Conservation (phyloP, 331 rosid genomes). For the Stylosanthes scabra region DNA sequence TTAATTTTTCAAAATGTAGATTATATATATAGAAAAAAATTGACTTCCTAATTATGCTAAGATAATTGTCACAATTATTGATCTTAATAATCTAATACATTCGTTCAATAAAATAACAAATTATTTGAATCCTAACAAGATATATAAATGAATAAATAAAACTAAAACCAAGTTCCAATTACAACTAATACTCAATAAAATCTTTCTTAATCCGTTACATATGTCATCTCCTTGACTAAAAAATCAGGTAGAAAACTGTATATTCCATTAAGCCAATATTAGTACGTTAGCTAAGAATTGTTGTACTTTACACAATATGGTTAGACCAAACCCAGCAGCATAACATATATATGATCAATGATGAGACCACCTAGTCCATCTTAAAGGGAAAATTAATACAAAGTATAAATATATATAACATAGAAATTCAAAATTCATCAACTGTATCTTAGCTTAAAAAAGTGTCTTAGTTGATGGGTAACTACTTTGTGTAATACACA, state of each 20-base stretch:
- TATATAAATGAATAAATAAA: too few relatives aligned
- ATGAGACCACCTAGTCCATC: constrained; percentile 50
- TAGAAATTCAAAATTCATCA: constrained; percentile 20
- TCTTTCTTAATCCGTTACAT: constrained; percentile 25
- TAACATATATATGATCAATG: not conserved
- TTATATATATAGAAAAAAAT: too few relatives aligned
- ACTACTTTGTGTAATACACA: constrained; percentile 55
- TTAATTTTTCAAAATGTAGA: too few relatives aligned
- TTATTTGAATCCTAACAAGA: too few relatives aligned
- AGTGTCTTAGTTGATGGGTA: constrained; percentile 46
- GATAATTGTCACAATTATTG: too few relatives aligned
- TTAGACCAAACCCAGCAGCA: constrained; percentile 69
- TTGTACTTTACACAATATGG: constrained; percentile 70
- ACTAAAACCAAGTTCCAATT: too few relatives aligned
- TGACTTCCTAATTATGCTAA: too few relatives aligned
- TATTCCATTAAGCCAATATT: constrained; percentile 16
- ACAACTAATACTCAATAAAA: not conserved
- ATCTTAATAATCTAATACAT: too few relatives aligned
- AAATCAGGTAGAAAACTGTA: constrained; percentile 29
- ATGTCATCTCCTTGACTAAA: constrained; percentile 51
- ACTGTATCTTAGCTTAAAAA: constrained; percentile 44
- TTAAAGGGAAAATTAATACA: not conserved
- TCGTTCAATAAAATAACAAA: too few relatives aligned
- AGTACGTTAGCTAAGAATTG: constrained; percentile 62
- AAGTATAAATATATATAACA: not conserved